Evolutionary conservation across 2,329 filamentous ascomycete genomes (phyloP), one percentile per base, ranked within the genome.

Genomic region (Catunica adiposa): DNA sequence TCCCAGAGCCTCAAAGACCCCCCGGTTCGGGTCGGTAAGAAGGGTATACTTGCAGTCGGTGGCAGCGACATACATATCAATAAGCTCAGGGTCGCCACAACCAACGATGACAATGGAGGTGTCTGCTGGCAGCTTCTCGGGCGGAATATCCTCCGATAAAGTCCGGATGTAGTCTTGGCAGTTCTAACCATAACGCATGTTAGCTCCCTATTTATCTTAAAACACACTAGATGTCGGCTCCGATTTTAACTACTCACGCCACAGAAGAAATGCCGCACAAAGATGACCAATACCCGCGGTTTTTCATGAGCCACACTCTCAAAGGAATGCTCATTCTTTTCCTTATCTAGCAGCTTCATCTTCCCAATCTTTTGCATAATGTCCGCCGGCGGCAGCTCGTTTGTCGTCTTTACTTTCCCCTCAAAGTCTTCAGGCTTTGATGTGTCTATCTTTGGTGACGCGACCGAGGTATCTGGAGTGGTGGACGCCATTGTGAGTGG

Each of bases 181-280:
- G 66, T 82, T 84, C 82, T 86, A 61, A 8, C 9, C 5, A 11
- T 31, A 17, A 51, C 15, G 53, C 14, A 11, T 31, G 14, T 40
- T 47, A 62, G 56, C 17, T 44, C 40, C 15, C 17, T 25, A 9
- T 26, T n/a, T 5, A 11, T 11, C 23, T 22, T 40, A 22, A 31
- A 8, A 17, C 40, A n/a, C 14, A 17, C 4, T n/a, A n/a, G 40
- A n/a, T 44, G 15, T 44, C 15, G 7, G 20, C n/a, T n/a, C n/a
- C n/a, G n/a, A n/a, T n/a, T n/a, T n/a, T n/a, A n/a, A n/a, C n/a
- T n/a, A 74, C 82, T 66, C 73, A 86, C 84, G 37, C 83, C 83
- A 64, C 85, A 89, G 72, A 86, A 88, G 68, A 89, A 89, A 68
- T 89, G 84, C 47, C 85, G 76, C 57, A 89, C 74, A 64, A 89